These are phyloP conservation scores for Paramecium biaurelia DNA, from an alignment of 73 alveolate species.

Conservation along the genomic window DNA sequence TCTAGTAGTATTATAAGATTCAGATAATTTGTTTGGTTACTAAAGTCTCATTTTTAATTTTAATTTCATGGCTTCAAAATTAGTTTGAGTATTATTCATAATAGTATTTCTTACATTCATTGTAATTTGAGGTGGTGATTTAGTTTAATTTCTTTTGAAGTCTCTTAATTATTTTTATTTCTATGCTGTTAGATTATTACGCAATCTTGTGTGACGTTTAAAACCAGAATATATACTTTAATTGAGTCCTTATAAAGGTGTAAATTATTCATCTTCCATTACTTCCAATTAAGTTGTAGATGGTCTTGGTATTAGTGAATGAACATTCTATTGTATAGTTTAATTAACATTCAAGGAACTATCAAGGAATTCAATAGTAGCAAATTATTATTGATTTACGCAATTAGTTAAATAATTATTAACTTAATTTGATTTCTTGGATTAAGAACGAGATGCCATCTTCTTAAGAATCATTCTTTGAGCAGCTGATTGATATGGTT, in stretches of 20 bases:
- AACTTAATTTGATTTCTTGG: not conserved
- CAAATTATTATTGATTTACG: not conserved
- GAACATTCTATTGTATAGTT: not conserved
- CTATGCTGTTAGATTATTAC: not conserved
- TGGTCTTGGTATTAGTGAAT: not conserved
- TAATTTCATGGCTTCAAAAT: not conserved
- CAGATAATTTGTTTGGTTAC: not conserved
- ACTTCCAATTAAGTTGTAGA: slow-evolving; percentile 2
- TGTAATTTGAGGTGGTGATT: not conserved
- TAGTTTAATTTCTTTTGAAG: not conserved
- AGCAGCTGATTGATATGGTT: not conserved
- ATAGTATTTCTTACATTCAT: not conserved
- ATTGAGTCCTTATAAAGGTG: not conserved
- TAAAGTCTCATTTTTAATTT: not conserved
- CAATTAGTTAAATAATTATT: not conserved
- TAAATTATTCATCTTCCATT: not conserved
- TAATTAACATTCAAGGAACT: not conserved
- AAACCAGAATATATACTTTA: not conserved
- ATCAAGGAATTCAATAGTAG: not conserved
- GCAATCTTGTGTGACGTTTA: not conserved
- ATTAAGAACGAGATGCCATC: not conserved
- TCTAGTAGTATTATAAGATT: not conserved
- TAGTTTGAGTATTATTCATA: not conserved
- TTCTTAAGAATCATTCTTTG: not conserved
- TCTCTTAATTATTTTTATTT: not conserved